Evolutionary conservation across 345 rosid species (phyloP), one percentile per base, ranked within the genome.

Genomic region (Aurinia saxatilis): DNA sequence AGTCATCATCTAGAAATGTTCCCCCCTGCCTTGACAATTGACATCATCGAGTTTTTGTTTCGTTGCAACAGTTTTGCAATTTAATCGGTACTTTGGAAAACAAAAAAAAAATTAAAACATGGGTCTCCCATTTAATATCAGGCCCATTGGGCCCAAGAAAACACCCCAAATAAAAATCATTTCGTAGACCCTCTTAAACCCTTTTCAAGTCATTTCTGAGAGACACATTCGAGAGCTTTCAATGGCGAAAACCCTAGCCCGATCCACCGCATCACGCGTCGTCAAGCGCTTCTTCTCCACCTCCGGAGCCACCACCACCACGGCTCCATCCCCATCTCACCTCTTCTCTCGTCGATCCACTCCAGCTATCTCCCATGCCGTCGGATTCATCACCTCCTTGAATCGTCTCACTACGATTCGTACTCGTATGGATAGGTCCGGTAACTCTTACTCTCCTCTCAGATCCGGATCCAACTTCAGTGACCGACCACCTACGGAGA

Each of bases 401-500:
- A 45, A 18, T 18, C 68, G 51, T 12, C 15, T 62, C 54, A 70
- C 63, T 2, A 44, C 57, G 37, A 10, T 62, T 29, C 68, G 68
- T 5, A 61, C 63, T 30, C 68, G 63, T 5, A 55, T 45, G 67
- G 63, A 70, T 6, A 30, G 63, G 16, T 54, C 68, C 37, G 74
- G 63, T 35, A 50, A 55, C 0, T 68, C 72, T 0, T 69, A 69
- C 56, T 61, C 73, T 3, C 73, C 68, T 11, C 67, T 69, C 12
- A 69, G 51, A 25, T 69, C 73, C n/a, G 57, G 68, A 1, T 70
- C 74, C 3, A 54, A 62, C 47, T 62, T 70, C 37, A 62, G 68
- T 45, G 74, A 70, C 0, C 50, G 64, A 36, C 64, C 68, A 1
- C 68, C 74, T 1, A 62, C 67, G 13, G 74, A 62, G 41, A 70